Evolutionary conservation across 164 flowering plant genomes (phyloP).

Genomic region (Vitis labrusca): DNA sequence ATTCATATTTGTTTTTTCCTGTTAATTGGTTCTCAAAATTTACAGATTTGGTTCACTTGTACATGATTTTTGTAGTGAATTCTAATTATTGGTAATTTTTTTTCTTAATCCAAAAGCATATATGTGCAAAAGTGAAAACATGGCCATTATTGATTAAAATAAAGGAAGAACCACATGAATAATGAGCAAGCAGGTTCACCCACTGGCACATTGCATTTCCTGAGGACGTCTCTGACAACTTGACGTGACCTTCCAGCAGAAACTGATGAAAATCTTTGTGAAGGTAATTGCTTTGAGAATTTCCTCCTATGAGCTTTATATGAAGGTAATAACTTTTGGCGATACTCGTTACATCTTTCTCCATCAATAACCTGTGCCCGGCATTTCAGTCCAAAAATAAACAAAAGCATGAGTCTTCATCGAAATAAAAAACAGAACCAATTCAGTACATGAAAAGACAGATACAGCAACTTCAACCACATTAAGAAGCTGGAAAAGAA

Average conservation of each 20-base stretch:
- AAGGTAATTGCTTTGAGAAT: conserved; percentile 24
- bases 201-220: conserved; percentile 82
- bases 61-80: no score
- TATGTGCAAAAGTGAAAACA: no score
- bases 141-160: background rate
- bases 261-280: conserved; percentile 21
- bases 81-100: no score
- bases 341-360: conserved; percentile 71
- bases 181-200: conserved; percentile 27
- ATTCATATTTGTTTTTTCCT: no score
- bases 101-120: no score
- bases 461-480: no score
- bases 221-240: conserved; percentile 53
- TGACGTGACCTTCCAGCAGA: conserved; percentile 36
- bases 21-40: no score
- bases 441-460: conserved; percentile 1
- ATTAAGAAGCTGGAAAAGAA: no score
- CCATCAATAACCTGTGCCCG: conserved; percentile 80
- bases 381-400: background rate
- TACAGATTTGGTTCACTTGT: no score
- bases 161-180: background rate
- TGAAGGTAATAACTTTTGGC: conserved; percentile 76
- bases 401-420: background rate
- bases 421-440: no score
- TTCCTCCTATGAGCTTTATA: conserved; percentile 84